Percentiles rank a stretch among this genome's conserved stretches.
Evolutionary conservation across 2,329 filamentous ascomycete species (phyloP).

Genomic region (Scolecobasidium constrictum): DNA sequence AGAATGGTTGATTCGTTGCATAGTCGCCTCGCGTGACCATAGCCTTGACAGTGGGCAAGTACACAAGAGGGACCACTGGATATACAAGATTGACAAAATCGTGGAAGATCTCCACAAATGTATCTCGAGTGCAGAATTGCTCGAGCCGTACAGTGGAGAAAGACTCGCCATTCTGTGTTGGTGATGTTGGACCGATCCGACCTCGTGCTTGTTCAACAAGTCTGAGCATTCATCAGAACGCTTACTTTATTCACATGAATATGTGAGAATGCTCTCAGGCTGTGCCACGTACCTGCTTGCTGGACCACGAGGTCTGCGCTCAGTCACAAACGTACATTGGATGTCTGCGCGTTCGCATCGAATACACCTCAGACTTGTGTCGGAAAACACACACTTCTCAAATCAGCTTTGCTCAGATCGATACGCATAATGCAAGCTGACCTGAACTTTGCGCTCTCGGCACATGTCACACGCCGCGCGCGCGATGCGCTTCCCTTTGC

Average conservation of each 20-base stretch:
- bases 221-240: too few species aligned
- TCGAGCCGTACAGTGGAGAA: too few species aligned
- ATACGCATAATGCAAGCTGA: too few species aligned
- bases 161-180: too few species aligned
- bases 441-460: neutral
- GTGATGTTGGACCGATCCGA: too few species aligned
- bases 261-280: neutral
- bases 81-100: neutral
- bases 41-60: neutral
- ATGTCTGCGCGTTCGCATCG: neutral
- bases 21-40: neutral
- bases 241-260: too few species aligned
- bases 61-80: neutral
- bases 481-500: neutral
- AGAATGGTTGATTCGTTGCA: neutral
- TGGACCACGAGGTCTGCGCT: neutral
- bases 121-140: neutral
- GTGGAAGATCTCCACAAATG: neutral
- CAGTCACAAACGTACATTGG: neutral
- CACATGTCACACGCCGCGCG: neutral
- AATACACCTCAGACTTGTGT: neutral
- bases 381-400: neutral
- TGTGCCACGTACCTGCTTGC: neutral
- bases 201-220: too few species aligned
- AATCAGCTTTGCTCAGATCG: too few species aligned